Evolutionary conservation across 345 rosid genomes (phyloP).

Genomic region (Geranium rotundifolium): DNA sequence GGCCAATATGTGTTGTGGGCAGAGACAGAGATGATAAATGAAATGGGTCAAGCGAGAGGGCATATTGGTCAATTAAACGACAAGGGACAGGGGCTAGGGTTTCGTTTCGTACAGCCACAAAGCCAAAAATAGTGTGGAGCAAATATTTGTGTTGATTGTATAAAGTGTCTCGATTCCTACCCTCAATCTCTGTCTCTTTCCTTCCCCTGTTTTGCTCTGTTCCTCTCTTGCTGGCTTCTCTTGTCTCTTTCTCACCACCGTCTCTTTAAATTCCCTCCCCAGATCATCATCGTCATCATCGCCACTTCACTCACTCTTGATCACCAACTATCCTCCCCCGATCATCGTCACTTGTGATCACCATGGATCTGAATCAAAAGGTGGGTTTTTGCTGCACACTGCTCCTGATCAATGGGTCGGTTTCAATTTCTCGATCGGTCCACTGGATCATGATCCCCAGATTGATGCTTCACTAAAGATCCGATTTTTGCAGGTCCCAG

Average conservation of each 20-base stretch:
- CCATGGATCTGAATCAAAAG: background rate
- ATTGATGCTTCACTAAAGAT: background rate
- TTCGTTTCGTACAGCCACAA: background rate
- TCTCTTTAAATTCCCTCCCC: background rate
- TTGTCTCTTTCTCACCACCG: background rate
- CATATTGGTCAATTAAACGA: background rate
- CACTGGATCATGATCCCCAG: background rate
- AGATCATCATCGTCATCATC: background rate
- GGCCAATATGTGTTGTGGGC: background rate
- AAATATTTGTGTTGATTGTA: background rate
- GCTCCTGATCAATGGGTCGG: background rate
- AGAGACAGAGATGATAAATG: too few relatives aligned
- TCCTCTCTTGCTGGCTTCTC: background rate
- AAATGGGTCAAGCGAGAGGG: background rate
- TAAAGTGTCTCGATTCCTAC: background rate
- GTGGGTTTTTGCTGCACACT: background rate
- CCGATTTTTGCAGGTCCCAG: slow-evolving; percentile 14
- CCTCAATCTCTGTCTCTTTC: background rate
- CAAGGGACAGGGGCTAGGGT: background rate
- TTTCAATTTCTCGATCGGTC: background rate
- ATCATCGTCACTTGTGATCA: background rate
- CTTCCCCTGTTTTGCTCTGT: background rate
- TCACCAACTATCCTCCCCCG: background rate
- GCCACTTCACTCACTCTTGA: background rate
- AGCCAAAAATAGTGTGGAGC: background rate